These are phyloP conservation scores for Papiliotrema laurentii DNA, from an alignment of 1,284 basidiomycete species.

Conservation along the genomic window DNA sequence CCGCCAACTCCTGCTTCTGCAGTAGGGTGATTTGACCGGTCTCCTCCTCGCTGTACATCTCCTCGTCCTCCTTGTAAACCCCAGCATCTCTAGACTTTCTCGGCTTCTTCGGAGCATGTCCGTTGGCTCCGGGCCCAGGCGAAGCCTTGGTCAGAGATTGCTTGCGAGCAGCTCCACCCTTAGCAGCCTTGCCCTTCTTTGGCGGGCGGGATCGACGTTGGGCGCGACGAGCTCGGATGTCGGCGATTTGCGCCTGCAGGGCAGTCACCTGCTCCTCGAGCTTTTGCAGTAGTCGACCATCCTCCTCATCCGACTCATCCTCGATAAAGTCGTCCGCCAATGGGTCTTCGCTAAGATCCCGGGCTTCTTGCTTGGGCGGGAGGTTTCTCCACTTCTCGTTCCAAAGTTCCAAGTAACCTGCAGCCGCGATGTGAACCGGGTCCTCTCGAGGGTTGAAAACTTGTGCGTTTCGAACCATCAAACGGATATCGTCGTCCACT, in stretches of 20 bases:
- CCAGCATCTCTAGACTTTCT: conserved; percentile 34
- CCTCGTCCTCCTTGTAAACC: conserved; percentile 49
- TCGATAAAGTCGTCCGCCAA: conserved; percentile 51
- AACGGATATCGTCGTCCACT: conserved; percentile 85
- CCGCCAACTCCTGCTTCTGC: conserved; percentile 93
- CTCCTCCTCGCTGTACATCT: conserved; percentile 28
- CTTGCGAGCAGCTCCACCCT: conserved; percentile 35
- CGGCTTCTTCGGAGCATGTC: conserved; percentile 27
- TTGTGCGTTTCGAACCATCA: conserved; percentile 92
- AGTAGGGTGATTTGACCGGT: conserved; percentile 63
- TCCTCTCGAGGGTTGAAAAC: conserved; percentile 86
- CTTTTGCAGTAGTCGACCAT: conserved; percentile 23
- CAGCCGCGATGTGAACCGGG: conserved; percentile 76
- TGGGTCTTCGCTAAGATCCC: conserved; percentile 52
- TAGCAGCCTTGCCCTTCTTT: conserved; percentile 48
- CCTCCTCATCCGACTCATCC: conserved; percentile 47
- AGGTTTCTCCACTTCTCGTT: conserved; percentile 83
- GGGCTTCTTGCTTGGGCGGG: conserved; percentile 54
- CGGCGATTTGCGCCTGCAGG: conserved; percentile 30
- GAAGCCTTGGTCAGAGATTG: conserved; percentile 34
- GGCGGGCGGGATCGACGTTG: conserved; percentile 22
- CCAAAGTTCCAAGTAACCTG: conserved; percentile 76
- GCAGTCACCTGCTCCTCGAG: conserved; percentile 19
- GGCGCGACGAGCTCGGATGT: conserved; percentile 21
- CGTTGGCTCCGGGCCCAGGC: conserved; percentile 33